Conservation (phyloP, 805 yeast genomes). For the Starmerella bacillaris region DNA sequence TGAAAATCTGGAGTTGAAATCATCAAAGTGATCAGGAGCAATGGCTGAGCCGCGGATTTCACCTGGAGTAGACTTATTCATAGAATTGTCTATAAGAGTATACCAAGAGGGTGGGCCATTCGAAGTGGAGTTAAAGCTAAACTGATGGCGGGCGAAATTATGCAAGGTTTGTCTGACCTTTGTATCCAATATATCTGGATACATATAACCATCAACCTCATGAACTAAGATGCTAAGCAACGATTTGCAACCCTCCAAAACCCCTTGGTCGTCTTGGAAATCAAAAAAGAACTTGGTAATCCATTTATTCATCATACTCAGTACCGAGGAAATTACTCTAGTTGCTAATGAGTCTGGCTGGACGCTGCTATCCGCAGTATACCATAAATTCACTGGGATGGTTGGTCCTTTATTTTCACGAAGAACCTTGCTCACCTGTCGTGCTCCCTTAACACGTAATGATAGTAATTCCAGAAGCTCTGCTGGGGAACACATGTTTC, state of each 20-base stretch:
- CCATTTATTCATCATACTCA: constrained; percentile 57
- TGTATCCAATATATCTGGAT: constrained; percentile 4
- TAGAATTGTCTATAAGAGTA: background rate
- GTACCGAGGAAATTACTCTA: constrained; percentile 63
- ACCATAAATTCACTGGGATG: constrained; percentile 4
- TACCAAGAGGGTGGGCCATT: constrained; percentile 1
- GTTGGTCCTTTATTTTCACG: background rate
- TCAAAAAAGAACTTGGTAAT: constrained; percentile 57
- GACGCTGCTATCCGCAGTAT: constrained; percentile 2
- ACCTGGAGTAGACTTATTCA: background rate
- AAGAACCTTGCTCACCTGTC: constrained; percentile 31
- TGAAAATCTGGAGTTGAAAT: background rate
- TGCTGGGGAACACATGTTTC: constrained; percentile 44
- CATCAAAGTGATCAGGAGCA: too few relatives aligned
- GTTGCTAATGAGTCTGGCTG: constrained; percentile 30
- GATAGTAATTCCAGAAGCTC: constrained; percentile 35
- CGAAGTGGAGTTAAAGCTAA: background rate
- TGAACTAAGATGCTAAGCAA: constrained; percentile 3
- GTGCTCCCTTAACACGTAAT: constrained; percentile 42
- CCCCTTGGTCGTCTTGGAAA: constrained; percentile 48
- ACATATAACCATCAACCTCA: constrained; percentile 3
- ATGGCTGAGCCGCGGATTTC: background rate
- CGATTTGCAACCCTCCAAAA: constrained; percentile 27
- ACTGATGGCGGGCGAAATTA: constrained; percentile 6
- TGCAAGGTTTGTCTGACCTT: constrained; percentile 1